Percentiles rank a stretch among this genome's conserved stretches.
phyloP scores from a whole-genome alignment of 169 alveolate species.

The Babesia bovis region DNA sequence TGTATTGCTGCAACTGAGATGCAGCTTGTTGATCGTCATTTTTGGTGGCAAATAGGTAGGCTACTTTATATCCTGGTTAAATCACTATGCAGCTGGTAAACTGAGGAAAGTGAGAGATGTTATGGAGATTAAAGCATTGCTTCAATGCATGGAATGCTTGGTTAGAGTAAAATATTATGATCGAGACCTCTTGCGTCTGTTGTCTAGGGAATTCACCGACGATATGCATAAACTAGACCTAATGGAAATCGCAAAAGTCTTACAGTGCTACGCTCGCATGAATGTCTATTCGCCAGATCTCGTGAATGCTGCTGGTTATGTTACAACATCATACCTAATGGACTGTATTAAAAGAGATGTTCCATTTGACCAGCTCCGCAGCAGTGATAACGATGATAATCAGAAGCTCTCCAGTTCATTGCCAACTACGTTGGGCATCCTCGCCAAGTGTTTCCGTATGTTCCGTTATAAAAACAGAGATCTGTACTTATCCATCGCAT shows the following conservation, averaged over 20 bases:
- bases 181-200: constrained; percentile 38
- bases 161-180: constrained; percentile 49
- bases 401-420: neutral
- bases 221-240: constrained; percentile 38
- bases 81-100: constrained; percentile 45
- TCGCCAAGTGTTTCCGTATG: constrained; percentile 18
- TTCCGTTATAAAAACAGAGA: constrained; percentile 45
- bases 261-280: constrained; percentile 43
- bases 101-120: constrained; percentile 62
- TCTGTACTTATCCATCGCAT: constrained; percentile 32
- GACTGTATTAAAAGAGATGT: constrained; percentile 3
- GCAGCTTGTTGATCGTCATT: constrained; percentile 24
- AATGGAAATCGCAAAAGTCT: constrained; percentile 27
- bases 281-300: constrained; percentile 57
- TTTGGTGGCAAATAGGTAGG: constrained; percentile 67
- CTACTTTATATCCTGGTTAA: neutral
- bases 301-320: constrained; percentile 42
- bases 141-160: constrained; percentile 40
- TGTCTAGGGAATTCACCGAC: constrained; percentile 62
- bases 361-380: neutral
- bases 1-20: constrained; percentile 32
- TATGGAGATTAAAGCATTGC: constrained; percentile 27
- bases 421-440: constrained; percentile 14
- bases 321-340: constrained; percentile 5
- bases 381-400: neutral